Evolutionary conservation across 1,284 basidiomycete species (phyloP), one percentile per base, ranked within the genome.

Genomic region (Cryptococcus sp.): DNA sequence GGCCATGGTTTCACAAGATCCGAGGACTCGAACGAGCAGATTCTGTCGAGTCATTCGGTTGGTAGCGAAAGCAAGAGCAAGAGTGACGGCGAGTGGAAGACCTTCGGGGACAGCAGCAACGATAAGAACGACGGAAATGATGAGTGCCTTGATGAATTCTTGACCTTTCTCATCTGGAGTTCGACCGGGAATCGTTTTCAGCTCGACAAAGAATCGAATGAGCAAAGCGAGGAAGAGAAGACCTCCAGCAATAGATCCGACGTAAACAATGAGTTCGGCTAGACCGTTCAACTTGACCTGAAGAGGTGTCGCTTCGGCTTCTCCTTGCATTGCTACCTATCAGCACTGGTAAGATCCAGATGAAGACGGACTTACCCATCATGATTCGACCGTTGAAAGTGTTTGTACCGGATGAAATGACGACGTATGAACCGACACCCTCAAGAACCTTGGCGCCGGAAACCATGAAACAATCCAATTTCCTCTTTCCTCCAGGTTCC

Each of bases 91-190:
- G 46, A 98, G 81, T 13, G 94, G 94, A 10, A 98, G 80, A 74
- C 93, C 89, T 84, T 98, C 93, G 34, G 94, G 96, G 36, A 98
- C 92, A 43, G 94, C 94, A 59, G 97, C 91, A 61, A 98, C 96
- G 44, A 98, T 82, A 52, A 98, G 77, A 16, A 94, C 98, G 54
- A 98, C 92, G 3, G 93, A 80, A 52, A 97, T 96, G 67, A 97
- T 93, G 46, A 98, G 81, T 55, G 96, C 93, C 60, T 96, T 83
- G 49, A 94, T 88, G 64, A 98, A 98, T 1, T 84, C 82, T 61
- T 96, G 85, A 39, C 90, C 94, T 66, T 96, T 94, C 70, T 89
- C 77, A 66, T 83, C 86, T 13, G 89, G 72, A 0, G 83, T 84
- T 49, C 87, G 84, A 16, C 66, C 59, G 11, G 85, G 85, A 31